These are phyloP conservation scores for Pseudogymnoascus sp. DNA, from an alignment of 2,329 filamentous ascomycete species.

Conservation along the genomic window DNA sequence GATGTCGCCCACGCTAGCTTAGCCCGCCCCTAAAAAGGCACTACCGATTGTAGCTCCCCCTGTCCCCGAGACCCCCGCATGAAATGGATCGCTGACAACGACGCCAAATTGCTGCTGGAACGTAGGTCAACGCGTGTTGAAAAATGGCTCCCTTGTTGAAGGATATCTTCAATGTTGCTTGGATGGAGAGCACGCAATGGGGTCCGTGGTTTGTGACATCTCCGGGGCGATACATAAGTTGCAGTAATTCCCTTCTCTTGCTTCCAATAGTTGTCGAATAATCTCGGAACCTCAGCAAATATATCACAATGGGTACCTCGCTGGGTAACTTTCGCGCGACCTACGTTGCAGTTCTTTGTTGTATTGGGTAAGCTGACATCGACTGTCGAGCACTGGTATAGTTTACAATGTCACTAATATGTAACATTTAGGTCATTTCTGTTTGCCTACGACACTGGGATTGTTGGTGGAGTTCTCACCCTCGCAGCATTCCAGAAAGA, in stretches of 20 bases:
- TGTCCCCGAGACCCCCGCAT: background rate
- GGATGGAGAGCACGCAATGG: slow-evolving; percentile 1
- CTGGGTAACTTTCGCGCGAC: slow-evolving; percentile 32
- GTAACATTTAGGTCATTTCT: slow-evolving; percentile 28
- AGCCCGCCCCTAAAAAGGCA: background rate
- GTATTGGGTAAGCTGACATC: slow-evolving; percentile 4
- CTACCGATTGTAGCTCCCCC: background rate
- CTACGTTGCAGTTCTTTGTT: slow-evolving; percentile 18
- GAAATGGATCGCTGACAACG: background rate
- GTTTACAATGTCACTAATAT: background rate
- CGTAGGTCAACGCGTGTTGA: background rate
- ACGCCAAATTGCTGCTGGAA: background rate
- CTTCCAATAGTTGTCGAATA: background rate
- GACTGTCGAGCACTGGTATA: slow-evolving; percentile 14
- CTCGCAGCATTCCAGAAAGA: slow-evolving; percentile 35
- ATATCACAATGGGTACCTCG: slow-evolving; percentile 8
- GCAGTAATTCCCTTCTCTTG: background rate
- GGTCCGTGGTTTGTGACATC: background rate
- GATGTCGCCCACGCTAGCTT: background rate
- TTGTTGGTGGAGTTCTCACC: slow-evolving; percentile 39
- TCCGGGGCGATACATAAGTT: background rate
- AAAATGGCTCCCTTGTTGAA: background rate
- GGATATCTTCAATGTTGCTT: background rate
- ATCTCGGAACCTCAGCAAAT: background rate
- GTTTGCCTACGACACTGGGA: slow-evolving; percentile 36